Base-by-base conservation (phyloP, 768 basidiomycete genomes). In the Vishniacozyma victoriae region DNA sequence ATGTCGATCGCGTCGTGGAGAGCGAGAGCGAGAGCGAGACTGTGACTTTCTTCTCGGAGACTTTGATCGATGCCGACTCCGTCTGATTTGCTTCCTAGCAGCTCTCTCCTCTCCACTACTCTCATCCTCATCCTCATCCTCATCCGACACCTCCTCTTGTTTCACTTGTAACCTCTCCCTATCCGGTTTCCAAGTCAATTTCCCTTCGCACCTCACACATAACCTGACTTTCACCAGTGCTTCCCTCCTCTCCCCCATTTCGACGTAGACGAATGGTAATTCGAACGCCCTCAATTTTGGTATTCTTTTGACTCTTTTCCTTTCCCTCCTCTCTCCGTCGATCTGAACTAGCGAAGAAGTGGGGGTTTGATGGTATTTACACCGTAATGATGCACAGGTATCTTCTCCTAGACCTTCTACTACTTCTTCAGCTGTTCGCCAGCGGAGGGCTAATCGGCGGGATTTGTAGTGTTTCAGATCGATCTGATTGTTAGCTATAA, bases 381-480 rank as follows among this genome's bases (percentile, higher is more conserved):
- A 97, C 19, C 91, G 86, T 18, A 87, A 81, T 55, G 92, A 92
- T 1, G 80, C 92, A 62, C 93, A 97, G 0, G 87, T 86, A 3
- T 80, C 79, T 69, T 95, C 87, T 2, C 91, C 93, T 2, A 82
- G 79, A 19, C 86, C 87, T 0, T 81, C 79, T 2, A 97, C 75
- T 13, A 96, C 91, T 72, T 97, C 93, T 2, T 78, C 75, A 64
- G 95, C 91, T 0, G 91, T 91, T 26, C 93, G 78, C 93, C 93
- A 97, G 13, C 93, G 83, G 4, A 97, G 78, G 0, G 90, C 82
- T 66, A 97, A 85, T 84, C 91, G 52, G 19, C 88, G 87, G 0
- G 85, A 82, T 74, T 90, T 95, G 77, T 87, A 95, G 66, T 96
- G 93, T 75, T 96, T 96, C 51, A 96, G 75, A 72, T 96, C 89